Percentiles rank a stretch among this genome's conserved stretches.
These are phyloP conservation scores for Fusarium subtropicale DNA, from an alignment of 2,329 filamentous ascomycete species.

Conservation along the genomic window DNA sequence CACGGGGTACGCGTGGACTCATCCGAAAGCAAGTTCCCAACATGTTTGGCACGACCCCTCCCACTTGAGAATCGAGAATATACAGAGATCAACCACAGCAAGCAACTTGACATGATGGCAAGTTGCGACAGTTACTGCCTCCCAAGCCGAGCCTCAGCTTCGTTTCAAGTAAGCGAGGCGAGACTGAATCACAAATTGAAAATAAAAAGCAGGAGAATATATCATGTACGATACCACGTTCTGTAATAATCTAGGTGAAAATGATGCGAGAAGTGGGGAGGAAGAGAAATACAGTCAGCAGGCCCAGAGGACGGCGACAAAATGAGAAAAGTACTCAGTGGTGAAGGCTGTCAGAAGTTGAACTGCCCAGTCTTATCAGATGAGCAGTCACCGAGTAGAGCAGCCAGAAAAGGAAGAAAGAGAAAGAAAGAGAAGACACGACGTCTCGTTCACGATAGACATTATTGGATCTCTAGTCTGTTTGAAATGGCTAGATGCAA, in stretches of 20 bases:
- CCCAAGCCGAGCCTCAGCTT: not conserved
- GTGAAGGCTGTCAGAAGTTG: not conserved
- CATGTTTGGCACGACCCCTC: slow-evolving; percentile 59
- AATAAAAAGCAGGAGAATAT: slow-evolving; percentile 18
- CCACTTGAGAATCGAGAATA: slow-evolving; percentile 46
- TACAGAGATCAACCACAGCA: slow-evolving; percentile 5
- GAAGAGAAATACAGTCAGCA: slow-evolving; percentile 29
- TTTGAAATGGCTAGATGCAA: slow-evolving; percentile 26
- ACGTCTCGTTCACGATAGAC: slow-evolving; percentile 34
- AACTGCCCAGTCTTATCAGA: slow-evolving; percentile 6
- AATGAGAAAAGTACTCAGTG: slow-evolving; percentile 10
- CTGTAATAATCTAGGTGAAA: slow-evolving; percentile 44
- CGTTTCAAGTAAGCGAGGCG: slow-evolving; percentile 2
- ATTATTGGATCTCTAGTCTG: slow-evolving; percentile 39
- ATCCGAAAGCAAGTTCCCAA: slow-evolving; percentile 67
- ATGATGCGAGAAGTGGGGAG: slow-evolving; percentile 11
- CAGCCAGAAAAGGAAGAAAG: slow-evolving; percentile 16
- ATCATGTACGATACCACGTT: slow-evolving; percentile 46
- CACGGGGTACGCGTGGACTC: slow-evolving; percentile 62
- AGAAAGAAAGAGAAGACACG: slow-evolving; percentile 8
- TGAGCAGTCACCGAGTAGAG: not conserved
- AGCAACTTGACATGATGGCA: slow-evolving; percentile 1
- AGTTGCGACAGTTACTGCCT: not conserved
- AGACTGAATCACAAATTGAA: slow-evolving; percentile 15
- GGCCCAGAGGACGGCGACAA: slow-evolving; percentile 16